phyloP scores from a whole-genome alignment of 225 moss, liverwort and hornwort genomes.

The Marchantia polymorpha region DNA sequence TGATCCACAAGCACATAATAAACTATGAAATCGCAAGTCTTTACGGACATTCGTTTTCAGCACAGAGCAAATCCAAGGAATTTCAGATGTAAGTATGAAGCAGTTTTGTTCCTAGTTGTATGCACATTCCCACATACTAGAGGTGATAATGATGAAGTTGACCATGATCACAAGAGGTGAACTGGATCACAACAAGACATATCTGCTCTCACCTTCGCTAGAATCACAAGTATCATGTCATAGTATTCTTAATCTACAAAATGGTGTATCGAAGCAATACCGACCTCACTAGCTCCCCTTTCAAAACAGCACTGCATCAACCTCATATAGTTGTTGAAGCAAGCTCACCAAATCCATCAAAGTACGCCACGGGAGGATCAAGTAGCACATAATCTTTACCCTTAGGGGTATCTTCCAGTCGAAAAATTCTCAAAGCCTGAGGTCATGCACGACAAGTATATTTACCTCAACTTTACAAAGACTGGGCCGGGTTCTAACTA shows the following conservation, averaged over 20 bases:
- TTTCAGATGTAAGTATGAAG: not conserved
- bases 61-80: not conserved
- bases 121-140: not conserved
- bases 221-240: constrained; percentile 4
- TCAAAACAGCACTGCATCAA: constrained; percentile 39
- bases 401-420: constrained; percentile 36
- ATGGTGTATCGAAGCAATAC: constrained; percentile 26
- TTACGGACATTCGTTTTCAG: not conserved
- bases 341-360: constrained; percentile 89
- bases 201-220: constrained; percentile 29
- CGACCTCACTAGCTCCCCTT: constrained; percentile 32
- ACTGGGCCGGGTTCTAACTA: not conserved
- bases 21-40: not conserved
- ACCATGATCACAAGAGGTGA: constrained; percentile 9
- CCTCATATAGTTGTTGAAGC: constrained; percentile 40
- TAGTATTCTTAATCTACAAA: not conserved
- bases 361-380: constrained; percentile 63
- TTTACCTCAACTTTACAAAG: not conserved
- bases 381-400: constrained; percentile 50
- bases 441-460: constrained; percentile 6
- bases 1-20: not conserved
- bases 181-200: not conserved
- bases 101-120: not conserved
- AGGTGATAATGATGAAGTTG: not conserved
- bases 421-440: constrained; percentile 75